Evolutionary conservation across 768 basidiomycete genomes (phyloP).

Genomic region (Hydnomerulius pinastri): DNA sequence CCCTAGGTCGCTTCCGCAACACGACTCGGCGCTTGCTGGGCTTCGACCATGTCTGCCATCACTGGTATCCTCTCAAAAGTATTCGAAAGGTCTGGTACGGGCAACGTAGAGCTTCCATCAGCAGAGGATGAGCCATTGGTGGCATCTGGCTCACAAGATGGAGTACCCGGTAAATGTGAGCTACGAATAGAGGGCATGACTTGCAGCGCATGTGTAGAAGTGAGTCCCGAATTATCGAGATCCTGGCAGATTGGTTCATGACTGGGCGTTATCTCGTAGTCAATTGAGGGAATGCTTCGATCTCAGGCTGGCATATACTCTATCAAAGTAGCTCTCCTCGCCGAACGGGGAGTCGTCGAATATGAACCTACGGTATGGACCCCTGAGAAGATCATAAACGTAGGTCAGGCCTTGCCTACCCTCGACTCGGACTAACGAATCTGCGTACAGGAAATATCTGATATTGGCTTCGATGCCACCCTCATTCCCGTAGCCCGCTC

Average conservation of each 20-base stretch:
- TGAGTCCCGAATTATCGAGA: conserved; percentile 33
- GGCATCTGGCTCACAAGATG: conserved; percentile 22
- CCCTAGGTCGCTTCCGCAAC: neutral
- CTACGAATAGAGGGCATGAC: conserved; percentile 89
- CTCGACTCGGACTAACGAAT: conserved; percentile 6
- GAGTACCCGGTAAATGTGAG: conserved; percentile 60
- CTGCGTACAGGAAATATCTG: conserved; percentile 75
- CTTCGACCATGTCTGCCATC: conserved; percentile 3
- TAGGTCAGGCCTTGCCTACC: conserved; percentile 28
- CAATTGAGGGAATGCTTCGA: conserved; percentile 83
- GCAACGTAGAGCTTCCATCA: conserved; percentile 17
- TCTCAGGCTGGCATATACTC: conserved; percentile 87
- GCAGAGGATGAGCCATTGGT: conserved; percentile 23
- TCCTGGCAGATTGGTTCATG: neutral
- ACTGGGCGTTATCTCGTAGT: conserved; percentile 39
- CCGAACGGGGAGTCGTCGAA: conserved; percentile 90
- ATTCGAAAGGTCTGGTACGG: conserved; percentile 7
- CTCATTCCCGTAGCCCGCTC: conserved; percentile 64
- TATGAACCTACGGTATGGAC: conserved; percentile 86
- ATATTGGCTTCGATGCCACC: conserved; percentile 90
- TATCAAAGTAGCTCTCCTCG: conserved; percentile 93
- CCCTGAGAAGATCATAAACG: conserved; percentile 73
- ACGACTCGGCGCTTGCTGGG: neutral
- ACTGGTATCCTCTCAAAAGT: neutral
- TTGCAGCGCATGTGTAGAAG: conserved; percentile 87